A percentile compares a stretch with the other conserved stretches of the same genome.
Evolutionary conservation across 192 early-diverging fungal species (phyloP).

Genomic region (Coemansia sp.): DNA sequence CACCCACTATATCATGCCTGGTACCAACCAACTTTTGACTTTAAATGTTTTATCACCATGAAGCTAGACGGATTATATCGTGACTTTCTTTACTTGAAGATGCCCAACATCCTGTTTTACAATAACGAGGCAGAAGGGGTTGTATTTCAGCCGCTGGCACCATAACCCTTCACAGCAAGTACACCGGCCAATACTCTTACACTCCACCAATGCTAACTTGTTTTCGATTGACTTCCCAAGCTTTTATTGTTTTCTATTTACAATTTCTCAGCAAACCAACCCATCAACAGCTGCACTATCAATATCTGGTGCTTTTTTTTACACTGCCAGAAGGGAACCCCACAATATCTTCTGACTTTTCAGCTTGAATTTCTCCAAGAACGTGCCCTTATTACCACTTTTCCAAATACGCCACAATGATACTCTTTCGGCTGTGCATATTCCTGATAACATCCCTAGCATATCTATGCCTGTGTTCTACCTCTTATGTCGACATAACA

Average conservation of each 20-base stretch:
- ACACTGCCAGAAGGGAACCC: not conserved
- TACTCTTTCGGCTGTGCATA: not conserved
- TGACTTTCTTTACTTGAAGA: conserved; percentile 54
- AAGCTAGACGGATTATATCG: conserved; percentile 67
- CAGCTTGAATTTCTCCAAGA: not conserved
- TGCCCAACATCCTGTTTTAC: conserved; percentile 53
- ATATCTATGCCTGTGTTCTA: not conserved
- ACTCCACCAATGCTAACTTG: not conserved
- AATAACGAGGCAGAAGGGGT: conserved; percentile 23
- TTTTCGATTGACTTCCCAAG: not conserved
- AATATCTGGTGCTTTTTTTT: not conserved
- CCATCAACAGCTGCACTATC: not conserved
- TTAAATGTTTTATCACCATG: conserved; percentile 67
- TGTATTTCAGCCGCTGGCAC: conserved; percentile 5
- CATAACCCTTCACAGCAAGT: not conserved
- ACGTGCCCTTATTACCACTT: not conserved
- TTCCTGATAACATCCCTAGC: not conserved
- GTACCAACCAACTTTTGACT: conserved; percentile 50
- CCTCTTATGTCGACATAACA: not conserved
- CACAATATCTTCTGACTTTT: not conserved
- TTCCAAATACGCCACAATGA: not conserved
- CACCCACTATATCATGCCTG: conserved; percentile 53
- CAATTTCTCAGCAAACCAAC: not conserved
- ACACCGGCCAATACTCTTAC: not conserved
- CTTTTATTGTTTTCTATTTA: not conserved